phyloP scores from a whole-genome alignment of 306 rosid species.

The Elaeagnus macrophylla region DNA sequence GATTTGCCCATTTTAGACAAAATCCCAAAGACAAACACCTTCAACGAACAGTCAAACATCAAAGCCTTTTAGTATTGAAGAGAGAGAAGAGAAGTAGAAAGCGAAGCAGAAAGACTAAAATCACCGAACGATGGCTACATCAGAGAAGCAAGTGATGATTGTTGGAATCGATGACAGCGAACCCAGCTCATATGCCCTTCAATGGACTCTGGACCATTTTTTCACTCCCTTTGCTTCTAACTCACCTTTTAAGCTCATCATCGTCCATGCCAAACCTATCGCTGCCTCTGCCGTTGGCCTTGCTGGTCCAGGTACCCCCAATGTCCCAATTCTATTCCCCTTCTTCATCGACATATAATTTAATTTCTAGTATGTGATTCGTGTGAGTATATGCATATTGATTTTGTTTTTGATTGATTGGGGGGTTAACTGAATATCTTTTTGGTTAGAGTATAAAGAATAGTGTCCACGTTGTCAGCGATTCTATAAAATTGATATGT shows the following conservation, averaged over 20 bases:
- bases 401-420: no score
- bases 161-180: slow-evolving; percentile 66
- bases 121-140: not conserved
- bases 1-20: no score
- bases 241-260: slow-evolving; percentile 44
- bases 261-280: slow-evolving; percentile 53
- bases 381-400: no score
- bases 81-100: not conserved
- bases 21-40: no score
- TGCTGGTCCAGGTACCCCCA: slow-evolving; percentile 52
- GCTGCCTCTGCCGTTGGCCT: slow-evolving; percentile 36
- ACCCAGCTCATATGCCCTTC: slow-evolving; percentile 43
- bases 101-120: no score
- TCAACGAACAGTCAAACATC: no score
- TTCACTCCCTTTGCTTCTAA: slow-evolving; percentile 9
- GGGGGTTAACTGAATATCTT: not conserved
- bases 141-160: slow-evolving; percentile 51
- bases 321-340: not conserved
- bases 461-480: no score
- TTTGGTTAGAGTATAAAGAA: no score
- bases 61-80: not conserved
- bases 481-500: no score
- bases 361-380: no score
- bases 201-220: slow-evolving; percentile 59
- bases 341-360: no score